Evolutionary conservation across 2,329 filamentous ascomycete genomes (phyloP).

Genomic region (Ophiognomonia clavigignenti-juglandacearum): DNA sequence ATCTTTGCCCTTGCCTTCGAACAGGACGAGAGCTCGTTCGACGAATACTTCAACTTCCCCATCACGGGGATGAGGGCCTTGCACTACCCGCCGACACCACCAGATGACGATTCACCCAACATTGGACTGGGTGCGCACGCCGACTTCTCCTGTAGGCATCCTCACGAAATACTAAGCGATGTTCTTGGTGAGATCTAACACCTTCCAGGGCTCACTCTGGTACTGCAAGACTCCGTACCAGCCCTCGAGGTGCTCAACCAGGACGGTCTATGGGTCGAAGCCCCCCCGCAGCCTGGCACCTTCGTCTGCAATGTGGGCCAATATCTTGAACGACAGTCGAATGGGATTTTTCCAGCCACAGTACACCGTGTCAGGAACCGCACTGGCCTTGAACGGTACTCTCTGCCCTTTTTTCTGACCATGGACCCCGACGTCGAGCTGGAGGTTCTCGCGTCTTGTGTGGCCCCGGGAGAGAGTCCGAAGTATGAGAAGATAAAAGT

Average conservation of each 20-base stretch:
- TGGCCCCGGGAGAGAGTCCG: conserved; percentile 16
- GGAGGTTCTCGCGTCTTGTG: conserved; percentile 21
- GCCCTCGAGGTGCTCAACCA: conserved; percentile 35
- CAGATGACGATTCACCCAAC: conserved; percentile 19
- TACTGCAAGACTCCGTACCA: conserved; percentile 25
- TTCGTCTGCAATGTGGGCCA: conserved; percentile 37
- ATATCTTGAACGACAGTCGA: conserved; percentile 35
- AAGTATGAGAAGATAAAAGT: conserved; percentile 25
- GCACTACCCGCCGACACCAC: conserved; percentile 32
- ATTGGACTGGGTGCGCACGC: conserved; percentile 36
- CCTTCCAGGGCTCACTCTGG: conserved; percentile 30
- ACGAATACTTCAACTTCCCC: conserved; percentile 31
- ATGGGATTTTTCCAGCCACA: conserved; percentile 32
- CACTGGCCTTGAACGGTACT: conserved; percentile 32
- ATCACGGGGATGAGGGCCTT: conserved; percentile 36
- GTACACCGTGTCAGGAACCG: conserved; percentile 35
- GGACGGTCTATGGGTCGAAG: conserved; percentile 35
- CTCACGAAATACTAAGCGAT: background rate
- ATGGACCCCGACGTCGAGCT: conserved; percentile 22
- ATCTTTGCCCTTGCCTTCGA: conserved; percentile 33
- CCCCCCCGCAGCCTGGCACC: conserved; percentile 27
- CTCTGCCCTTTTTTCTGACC: conserved; percentile 33
- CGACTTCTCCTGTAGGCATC: conserved; percentile 31
- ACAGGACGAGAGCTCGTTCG: conserved; percentile 33
- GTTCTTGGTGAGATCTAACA: background rate